Conservation (phyloP, 2,329 filamentous ascomycete genomes). For the Fusarium oxysporum region DNA sequence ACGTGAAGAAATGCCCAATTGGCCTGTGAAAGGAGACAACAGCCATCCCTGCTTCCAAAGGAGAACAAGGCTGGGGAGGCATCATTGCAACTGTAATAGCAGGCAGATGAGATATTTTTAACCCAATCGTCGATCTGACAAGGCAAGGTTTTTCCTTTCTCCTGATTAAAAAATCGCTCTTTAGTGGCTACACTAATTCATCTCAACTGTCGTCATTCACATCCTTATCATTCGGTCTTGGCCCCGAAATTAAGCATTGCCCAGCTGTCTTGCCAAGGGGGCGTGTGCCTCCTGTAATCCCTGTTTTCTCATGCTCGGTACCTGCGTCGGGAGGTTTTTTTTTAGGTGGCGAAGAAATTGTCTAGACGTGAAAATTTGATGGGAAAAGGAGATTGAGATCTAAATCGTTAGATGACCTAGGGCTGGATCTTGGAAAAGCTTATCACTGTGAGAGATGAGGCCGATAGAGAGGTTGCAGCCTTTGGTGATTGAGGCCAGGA, state of each 20-base stretch:
- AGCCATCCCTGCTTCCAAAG: neutral
- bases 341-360: neutral
- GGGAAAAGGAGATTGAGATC: neutral
- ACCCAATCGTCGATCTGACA: constrained; percentile 19
- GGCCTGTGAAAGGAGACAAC: neutral
- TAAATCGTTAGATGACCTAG: neutral
- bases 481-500: neutral
- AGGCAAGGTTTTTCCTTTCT: neutral
- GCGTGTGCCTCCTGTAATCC: neutral
- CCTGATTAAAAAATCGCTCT: constrained; percentile 4
- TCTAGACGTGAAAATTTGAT: neutral
- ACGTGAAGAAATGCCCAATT: neutral
- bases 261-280: constrained; percentile 25
- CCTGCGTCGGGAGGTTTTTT: constrained; percentile 15
- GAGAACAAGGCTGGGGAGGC: neutral
- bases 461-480: neutral
- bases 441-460: constrained; percentile 1
- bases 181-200: constrained; percentile 13
- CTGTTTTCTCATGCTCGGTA: constrained; percentile 6
- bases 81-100: neutral
- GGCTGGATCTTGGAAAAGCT: constrained; percentile 11
- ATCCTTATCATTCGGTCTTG: constrained; percentile 11
- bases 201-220: constrained; percentile 4
- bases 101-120: constrained; percentile 21
- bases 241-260: constrained; percentile 28